Conservation (phyloP, 441 rosid genomes). For the Populus tomentosa region DNA sequence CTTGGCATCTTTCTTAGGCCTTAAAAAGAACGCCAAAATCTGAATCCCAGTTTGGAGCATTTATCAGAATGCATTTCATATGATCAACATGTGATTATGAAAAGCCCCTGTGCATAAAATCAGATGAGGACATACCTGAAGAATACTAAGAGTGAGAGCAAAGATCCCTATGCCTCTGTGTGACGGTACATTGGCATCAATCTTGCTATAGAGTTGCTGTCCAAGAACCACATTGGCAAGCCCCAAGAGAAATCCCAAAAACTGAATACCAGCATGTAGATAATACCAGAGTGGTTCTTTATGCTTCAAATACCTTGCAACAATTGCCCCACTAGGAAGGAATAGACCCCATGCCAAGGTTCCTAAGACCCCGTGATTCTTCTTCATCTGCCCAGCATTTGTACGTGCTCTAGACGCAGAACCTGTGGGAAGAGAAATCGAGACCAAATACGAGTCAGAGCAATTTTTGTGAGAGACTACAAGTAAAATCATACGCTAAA, state of each 20-base stretch:
- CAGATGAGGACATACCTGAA: constrained; percentile 52
- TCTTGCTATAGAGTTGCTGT: constrained; percentile 50
- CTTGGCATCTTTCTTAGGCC: constrained; percentile 74
- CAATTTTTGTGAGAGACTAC: background rate
- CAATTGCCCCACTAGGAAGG: constrained; percentile 72
- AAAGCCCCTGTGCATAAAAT: background rate
- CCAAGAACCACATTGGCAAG: constrained; percentile 67
- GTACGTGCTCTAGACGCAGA: constrained; percentile 30
- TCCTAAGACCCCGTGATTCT: constrained; percentile 70
- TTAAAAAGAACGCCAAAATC: constrained; percentile 77
- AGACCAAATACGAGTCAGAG: background rate
- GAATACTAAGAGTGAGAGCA: constrained; percentile 57
- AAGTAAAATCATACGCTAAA: too few relatives aligned
- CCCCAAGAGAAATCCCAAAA: constrained; percentile 66
- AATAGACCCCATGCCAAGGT: constrained; percentile 73
- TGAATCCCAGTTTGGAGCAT: constrained; percentile 16
- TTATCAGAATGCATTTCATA: background rate
- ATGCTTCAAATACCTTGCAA: constrained; percentile 77
- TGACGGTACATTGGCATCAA: constrained; percentile 47
- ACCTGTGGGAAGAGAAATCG: constrained; percentile 26
- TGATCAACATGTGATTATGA: background rate
- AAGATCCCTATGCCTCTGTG: constrained; percentile 89
- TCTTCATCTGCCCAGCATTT: constrained; percentile 41
- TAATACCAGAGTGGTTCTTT: constrained; percentile 88
- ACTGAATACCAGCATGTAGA: constrained; percentile 63